A percentile compares a stretch with the other conserved stretches of the same genome.
Conservation (phyloP, 495 filamentous ascomycete species). For the Daldinia decipiens region DNA sequence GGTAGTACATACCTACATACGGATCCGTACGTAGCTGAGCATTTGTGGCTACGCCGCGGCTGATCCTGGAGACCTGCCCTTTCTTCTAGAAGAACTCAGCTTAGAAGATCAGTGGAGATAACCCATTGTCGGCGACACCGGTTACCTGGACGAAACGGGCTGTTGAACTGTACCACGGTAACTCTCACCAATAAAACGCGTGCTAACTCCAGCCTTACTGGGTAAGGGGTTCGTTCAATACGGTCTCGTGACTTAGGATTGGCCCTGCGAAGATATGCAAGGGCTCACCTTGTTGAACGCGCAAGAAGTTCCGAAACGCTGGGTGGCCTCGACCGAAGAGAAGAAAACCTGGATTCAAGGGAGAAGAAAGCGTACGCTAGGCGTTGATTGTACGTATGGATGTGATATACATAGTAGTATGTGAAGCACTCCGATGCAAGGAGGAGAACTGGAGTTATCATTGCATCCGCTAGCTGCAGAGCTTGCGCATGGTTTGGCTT, state of each 20-base stretch:
- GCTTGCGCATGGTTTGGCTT: neutral
- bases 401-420: neutral
- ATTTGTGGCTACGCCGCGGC: neutral
- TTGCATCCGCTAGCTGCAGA: neutral
- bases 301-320: conserved; percentile 27
- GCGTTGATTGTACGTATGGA: neutral
- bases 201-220: conserved; percentile 9
- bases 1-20: too few relatives aligned
- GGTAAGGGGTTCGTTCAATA: conserved; percentile 1
- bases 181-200: neutral
- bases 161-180: neutral
- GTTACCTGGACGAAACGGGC: neutral
- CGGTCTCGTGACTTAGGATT: conserved; percentile 13
- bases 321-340: conserved; percentile 10
- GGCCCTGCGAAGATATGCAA: conserved; percentile 8
- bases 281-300: conserved; percentile 26
- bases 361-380: neutral
- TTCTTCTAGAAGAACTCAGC: conserved; percentile 9
- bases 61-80: neutral
- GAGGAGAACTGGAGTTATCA: neutral
- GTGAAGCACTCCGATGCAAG: neutral
- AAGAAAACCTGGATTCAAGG: neutral
- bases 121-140: conserved; percentile 26
- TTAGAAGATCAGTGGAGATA: conserved; percentile 29
- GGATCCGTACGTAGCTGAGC: too few relatives aligned